These are phyloP conservation scores for Globisporangium nodosum DNA, from an alignment of 352 stramenopile species.

Conservation along the genomic window DNA sequence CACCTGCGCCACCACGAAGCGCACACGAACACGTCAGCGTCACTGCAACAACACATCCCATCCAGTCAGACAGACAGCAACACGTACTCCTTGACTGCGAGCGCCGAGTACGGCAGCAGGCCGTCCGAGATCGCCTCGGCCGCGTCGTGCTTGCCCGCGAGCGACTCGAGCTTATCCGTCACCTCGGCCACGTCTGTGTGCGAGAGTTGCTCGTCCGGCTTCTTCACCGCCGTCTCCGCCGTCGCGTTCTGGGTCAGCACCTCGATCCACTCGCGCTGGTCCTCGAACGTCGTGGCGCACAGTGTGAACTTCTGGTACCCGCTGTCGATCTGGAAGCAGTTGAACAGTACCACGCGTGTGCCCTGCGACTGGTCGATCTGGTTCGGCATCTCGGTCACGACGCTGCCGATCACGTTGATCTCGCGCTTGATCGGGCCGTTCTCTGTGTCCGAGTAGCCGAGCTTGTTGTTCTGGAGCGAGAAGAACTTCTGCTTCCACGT, in stretches of 20 bases:
- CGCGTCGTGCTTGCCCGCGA: conserved; percentile 73
- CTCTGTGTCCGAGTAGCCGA: conserved; percentile 76
- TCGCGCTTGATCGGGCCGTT: conserved; percentile 82
- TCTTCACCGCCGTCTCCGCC: conserved; percentile 71
- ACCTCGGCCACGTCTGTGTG: conserved; percentile 73
- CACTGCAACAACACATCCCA: background rate
- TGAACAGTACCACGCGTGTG: conserved; percentile 77
- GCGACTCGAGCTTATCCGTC: conserved; percentile 65
- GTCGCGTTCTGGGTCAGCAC: conserved; percentile 82
- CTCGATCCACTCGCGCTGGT: conserved; percentile 87
- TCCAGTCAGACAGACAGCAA: background rate
- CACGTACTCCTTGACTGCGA: conserved; percentile 85
- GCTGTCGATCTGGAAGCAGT: conserved; percentile 84
- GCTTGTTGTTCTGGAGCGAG: conserved; percentile 84
- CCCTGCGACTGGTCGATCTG: conserved; percentile 87
- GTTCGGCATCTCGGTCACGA: conserved; percentile 78
- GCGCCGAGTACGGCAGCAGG: conserved; percentile 72
- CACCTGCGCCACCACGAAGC: conserved; percentile 34
- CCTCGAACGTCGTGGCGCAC: conserved; percentile 79
- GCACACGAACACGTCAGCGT: conserved; percentile 13
- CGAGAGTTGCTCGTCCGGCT: conserved; percentile 63
- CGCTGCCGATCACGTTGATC: conserved; percentile 82
- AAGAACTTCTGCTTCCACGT: conserved; percentile 87
- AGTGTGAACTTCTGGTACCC: conserved; percentile 81
- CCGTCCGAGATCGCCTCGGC: conserved; percentile 59